Base-by-base conservation (phyloP, 2,329 filamentous ascomycete genomes). In the Chaetomium globosum region DNA sequence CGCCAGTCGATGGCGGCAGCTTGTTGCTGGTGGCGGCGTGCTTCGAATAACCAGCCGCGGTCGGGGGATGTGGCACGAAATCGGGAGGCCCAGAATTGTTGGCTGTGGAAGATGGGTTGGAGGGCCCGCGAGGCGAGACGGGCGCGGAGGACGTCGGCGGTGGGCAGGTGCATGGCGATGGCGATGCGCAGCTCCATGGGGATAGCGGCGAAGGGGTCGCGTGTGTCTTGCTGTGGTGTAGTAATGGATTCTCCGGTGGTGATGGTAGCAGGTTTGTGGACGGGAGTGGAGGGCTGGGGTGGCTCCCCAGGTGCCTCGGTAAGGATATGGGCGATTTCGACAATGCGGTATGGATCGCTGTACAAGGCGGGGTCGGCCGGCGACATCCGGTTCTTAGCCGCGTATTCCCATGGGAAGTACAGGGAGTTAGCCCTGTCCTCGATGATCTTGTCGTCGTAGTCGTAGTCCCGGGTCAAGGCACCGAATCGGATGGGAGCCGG, bases 391-490 rank as follows among this genome's bases (percentile, higher is more conserved):
- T n/a, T n/a, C 28, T 6, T 13, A 21, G 13, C 10, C 13, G 9
- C 39, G 12, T 52, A 48, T 26, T 53, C 55, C 61, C 61, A 64
- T 5, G 61, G 61, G 23, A 63, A 64, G 28, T 53, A 26, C 26
- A 4, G 2, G 26, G 2, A 53, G 33, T 51, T 9, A 3, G 1
- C 7, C 23, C 21, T 31, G 53, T 63, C 39, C 6, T 33, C 30
- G 2, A 51, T 10, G 10, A 4, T 16, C 1, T 26, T 21, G 21
- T 49, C 49, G 19, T 33, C 49, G 7, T 43, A 61, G 12, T 61
- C 59, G 33, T 61, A 49, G 9, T 49, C 59, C 59, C 59, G 54
- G 49, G 3, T 23, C 10, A 31, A 31, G 4, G n/a, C n/a, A 30
- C 26, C 28, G 19, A 12, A 7, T 6, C 12, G 4, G n/a, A 5